Conservation (phyloP, 768 basidiomycete genomes). For the Mrakia gelida region DNA sequence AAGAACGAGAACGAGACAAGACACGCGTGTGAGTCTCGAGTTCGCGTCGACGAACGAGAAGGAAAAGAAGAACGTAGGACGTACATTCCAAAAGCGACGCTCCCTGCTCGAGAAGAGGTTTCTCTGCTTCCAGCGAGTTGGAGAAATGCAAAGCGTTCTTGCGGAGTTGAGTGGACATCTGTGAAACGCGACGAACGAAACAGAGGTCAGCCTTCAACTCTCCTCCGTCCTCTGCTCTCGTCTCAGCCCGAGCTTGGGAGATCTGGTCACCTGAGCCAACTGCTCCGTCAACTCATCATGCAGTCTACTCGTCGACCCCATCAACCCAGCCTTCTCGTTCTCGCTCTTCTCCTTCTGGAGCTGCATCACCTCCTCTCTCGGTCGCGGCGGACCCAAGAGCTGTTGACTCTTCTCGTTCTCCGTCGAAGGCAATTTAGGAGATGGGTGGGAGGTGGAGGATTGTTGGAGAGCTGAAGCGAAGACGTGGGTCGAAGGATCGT, state of each 20-base stretch:
- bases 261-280: constrained; percentile 28
- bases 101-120: constrained; percentile 28
- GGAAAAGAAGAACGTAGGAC: neutral
- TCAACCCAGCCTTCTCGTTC: constrained; percentile 7
- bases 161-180: constrained; percentile 31
- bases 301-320: constrained; percentile 18
- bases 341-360: constrained; percentile 4
- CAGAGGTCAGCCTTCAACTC: too few relatives aligned
- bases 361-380: neutral
- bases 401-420: constrained; percentile 6
- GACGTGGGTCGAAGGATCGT: neutral
- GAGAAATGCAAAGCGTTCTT: constrained; percentile 30
- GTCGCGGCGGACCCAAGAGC: neutral
- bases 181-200: neutral
- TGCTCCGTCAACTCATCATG: constrained; percentile 32
- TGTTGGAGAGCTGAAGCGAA: neutral
- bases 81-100: constrained; percentile 22
- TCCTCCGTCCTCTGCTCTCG: neutral
- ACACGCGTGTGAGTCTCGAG: neutral
- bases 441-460: neutral
- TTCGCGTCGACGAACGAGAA: neutral
- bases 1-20: too few relatives aligned
- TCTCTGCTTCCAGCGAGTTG: constrained; percentile 30
- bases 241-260: too few relatives aligned
- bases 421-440: neutral